Percentiles rank a stretch among this genome's conserved stretches.
phyloP scores from a whole-genome alignment of 108 stramenopile species.

The Cyclotella atomus region DNA sequence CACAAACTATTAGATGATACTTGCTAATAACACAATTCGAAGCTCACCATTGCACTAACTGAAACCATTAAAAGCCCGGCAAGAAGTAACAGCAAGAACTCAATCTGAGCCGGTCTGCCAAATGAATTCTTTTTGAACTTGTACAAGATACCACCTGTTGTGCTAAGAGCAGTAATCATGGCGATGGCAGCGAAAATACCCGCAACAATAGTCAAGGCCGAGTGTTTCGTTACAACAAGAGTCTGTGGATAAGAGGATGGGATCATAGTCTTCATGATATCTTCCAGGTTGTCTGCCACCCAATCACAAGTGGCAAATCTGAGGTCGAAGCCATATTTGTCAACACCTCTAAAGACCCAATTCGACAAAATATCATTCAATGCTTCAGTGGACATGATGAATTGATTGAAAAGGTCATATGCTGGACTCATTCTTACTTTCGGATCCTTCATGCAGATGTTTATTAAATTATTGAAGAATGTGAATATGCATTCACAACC shows the following conservation, averaged over 20 bases:
- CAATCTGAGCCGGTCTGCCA: conserved; percentile 33
- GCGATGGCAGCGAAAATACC: conserved; percentile 7
- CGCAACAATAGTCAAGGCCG: not conserved
- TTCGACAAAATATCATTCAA: not conserved
- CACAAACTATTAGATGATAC: no score
- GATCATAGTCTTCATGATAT: conserved; percentile 21
- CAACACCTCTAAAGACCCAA: not conserved
- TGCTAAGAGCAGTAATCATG: conserved; percentile 13
- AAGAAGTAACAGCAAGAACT: conserved; percentile 32
- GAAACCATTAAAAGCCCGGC: conserved; percentile 40
- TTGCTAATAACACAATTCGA: not conserved
- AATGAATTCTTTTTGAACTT: not conserved
- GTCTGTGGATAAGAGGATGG: not conserved
- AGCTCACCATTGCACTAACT: conserved; percentile 24
- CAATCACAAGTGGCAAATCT: conserved; percentile 20
- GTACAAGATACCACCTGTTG: not conserved
- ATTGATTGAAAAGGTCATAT: not conserved
- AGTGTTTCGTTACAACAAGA: not conserved
- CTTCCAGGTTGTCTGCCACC: not conserved
- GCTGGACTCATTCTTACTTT: not conserved
- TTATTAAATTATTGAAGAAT: no score
- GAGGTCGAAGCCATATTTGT: conserved; percentile 15
- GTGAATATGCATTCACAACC: not conserved
- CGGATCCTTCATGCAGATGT: no score
- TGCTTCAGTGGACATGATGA: no score